Base-by-base conservation (phyloP, 306 rosid genomes). In the Potentilla sterilis region DNA sequence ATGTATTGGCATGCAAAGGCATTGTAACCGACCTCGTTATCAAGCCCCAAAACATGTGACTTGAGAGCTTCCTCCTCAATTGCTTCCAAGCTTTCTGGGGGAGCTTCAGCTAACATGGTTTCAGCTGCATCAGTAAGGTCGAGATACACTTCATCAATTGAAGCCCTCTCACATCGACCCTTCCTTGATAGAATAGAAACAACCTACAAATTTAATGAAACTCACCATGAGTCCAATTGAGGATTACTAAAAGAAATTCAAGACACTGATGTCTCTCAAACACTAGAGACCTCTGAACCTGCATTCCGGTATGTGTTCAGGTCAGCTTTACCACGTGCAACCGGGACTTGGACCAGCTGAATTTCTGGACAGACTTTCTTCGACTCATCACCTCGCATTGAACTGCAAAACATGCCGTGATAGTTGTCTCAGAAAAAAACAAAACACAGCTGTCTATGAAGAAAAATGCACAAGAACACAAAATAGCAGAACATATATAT, bases 151-250 rank as follows among this genome's bases (percentile, higher is more conserved):
- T 95, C 98, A 72, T 95, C 98, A 73, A 95, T 95, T 0, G 97
- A 95, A 77, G 98, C 98, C 82, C 98, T 88, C 89, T 95, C 98
- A 63, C 98, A 95, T 18, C 90, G 89, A 70, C 95, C 98, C 82
- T 85, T 95, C 73, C 83, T 84, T 3, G 98, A 70, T 81, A 95
- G 92, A 83, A 95, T 65, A 15, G 89, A 79, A 82, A 92, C 96
- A 62, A 95, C 98, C 98, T 94, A 75, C 14, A 76, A 51, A 44
- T 58, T 73, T 21, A 57, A 3, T 44, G 62, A 84, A 78, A 13
- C 61, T 21, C 66, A 43, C 19, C 69, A 57, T 38, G 21, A 66
- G 74, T 72, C 10, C 73, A 64, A 57, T 37, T 5, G 38, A 62
- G 67, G 68, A 34, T 59, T 11, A 47, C 62, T 47, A 48, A 43